Evolutionary conservation across 179 eudicot species (phyloP), one percentile per base, ranked within the genome.

Genomic region (Beta corolliflora): DNA sequence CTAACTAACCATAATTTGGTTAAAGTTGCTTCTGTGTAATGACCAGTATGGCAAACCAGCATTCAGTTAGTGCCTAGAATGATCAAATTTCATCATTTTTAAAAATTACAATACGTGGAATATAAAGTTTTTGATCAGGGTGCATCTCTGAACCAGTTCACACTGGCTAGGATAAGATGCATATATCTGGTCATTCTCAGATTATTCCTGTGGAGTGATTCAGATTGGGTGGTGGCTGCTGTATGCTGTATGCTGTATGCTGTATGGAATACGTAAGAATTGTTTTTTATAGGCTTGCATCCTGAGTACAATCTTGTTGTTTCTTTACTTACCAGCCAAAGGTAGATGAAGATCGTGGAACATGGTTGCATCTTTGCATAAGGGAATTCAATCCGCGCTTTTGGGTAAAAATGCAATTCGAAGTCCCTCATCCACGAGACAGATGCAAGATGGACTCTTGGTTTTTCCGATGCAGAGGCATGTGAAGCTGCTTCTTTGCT

Each of bases 371-470:
- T 79, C 88, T 89, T 45, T 85, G 61, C 31, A 76, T 88, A 58
- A 86, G 88, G 83, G 88, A 86, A 71, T 81, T 72, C 55, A 81
- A 45, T 58, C 88, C 61, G 76, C 65, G 71, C 71, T 64, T 69
- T 78, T n/a, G 46, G 72, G 76, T 15, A 78, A 77, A 80, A 59
- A 29, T 70, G 79, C 71, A 41, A 54, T 8, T 45, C 44, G 31
- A 80, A 80, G 59, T 64, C 83, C 55, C 76, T 82, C 14, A 75
- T 55, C 48, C 64, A 69, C 58, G 85, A 82, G 59, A 80, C 75
- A 19, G 80, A 82, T 80, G 88, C 88, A 16, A 88, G 85, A 84
- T 89, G 92, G 92, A 88, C 88, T 44, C 86, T 89, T 25, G 90
- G 92, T 73, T 89, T 88, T 80, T 21, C 88, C 15, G 82, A 88